Evolutionary conservation across 179 eudicot genomes (phyloP).

Genomic region (Beta macrorhiza): DNA sequence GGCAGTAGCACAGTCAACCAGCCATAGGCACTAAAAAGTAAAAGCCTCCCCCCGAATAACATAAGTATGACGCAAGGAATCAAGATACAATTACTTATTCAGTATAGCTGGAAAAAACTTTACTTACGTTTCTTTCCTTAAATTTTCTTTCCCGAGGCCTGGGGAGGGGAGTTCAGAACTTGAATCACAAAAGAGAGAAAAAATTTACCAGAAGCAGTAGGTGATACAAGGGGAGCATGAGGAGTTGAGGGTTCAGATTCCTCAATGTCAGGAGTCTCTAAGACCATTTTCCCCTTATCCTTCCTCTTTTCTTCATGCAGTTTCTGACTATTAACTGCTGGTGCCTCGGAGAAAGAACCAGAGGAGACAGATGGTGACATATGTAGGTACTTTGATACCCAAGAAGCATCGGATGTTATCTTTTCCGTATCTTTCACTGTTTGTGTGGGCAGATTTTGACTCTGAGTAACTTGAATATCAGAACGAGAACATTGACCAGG

Average conservation of each 20-base stretch:
- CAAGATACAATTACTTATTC: not conserved
- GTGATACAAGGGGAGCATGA: conserved; percentile 15
- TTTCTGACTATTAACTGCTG: conserved; percentile 2
- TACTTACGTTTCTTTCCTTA: not conserved
- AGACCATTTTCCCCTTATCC: conserved; percentile 23
- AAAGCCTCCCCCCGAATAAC: not conserved
- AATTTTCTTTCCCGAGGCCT: not conserved
- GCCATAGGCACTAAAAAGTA: not conserved
- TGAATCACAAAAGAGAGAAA: not conserved
- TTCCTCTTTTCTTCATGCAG: conserved; percentile 19
- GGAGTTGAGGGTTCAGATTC: conserved; percentile 23
- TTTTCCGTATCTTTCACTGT: conserved; percentile 19
- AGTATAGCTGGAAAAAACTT: not conserved
- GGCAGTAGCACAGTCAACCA: not conserved
- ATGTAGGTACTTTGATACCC: conserved; percentile 5
- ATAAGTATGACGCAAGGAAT: not conserved
- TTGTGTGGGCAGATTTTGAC: not conserved
- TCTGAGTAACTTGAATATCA: not conserved
- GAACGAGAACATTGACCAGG: conserved; percentile 2
- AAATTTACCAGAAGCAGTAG: conserved; percentile 23
- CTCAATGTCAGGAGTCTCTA: conserved; percentile 3
- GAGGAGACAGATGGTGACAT: conserved; percentile 22
- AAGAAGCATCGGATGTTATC: conserved; percentile 13
- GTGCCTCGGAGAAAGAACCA: conserved; percentile 13
- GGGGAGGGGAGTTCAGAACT: not conserved